These are phyloP conservation scores for Sequoiadendron giganteum DNA, from an alignment of 75 land plant genomes.

Conservation along the genomic window DNA sequence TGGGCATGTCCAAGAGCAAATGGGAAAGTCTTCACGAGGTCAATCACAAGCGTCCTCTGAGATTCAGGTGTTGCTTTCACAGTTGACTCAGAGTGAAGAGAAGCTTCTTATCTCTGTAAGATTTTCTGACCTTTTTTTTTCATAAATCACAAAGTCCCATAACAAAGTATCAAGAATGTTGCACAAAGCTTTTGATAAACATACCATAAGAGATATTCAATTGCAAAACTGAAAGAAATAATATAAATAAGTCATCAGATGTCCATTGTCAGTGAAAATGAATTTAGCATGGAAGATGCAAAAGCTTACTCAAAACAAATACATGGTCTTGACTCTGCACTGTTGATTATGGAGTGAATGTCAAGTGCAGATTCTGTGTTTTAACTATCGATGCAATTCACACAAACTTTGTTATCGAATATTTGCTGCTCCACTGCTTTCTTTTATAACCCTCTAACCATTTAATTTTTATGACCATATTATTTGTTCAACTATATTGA, in stretches of 20 bases:
- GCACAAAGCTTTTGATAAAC: neutral
- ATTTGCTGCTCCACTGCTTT: neutral
- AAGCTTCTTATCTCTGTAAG: constrained; percentile 70
- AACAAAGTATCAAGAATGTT: neutral
- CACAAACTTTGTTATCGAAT: neutral
- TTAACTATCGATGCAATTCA: neutral
- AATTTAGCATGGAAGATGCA: neutral
- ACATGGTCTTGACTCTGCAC: neutral
- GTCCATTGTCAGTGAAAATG: neutral
- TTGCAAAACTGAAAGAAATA: neutral
- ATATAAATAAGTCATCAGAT: neutral
- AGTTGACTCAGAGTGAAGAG: constrained; percentile 59
- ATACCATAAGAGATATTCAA: neutral
- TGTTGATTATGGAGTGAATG: neutral
- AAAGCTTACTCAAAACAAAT: neutral
- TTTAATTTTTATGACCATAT: neutral
- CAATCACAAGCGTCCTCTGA: constrained; percentile 55
- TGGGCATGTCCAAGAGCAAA: constrained; percentile 23
- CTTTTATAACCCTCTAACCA: neutral
- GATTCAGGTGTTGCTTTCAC: constrained; percentile 58
- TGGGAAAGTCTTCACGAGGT: constrained; percentile 33
- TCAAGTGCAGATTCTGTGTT: neutral
- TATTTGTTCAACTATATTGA: neutral
- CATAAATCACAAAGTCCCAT: neutral
- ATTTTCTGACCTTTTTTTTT: constrained; percentile 10